Evolutionary conservation across 1,284 basidiomycete species (phyloP).

Genomic region (Inonotus hispidus): DNA sequence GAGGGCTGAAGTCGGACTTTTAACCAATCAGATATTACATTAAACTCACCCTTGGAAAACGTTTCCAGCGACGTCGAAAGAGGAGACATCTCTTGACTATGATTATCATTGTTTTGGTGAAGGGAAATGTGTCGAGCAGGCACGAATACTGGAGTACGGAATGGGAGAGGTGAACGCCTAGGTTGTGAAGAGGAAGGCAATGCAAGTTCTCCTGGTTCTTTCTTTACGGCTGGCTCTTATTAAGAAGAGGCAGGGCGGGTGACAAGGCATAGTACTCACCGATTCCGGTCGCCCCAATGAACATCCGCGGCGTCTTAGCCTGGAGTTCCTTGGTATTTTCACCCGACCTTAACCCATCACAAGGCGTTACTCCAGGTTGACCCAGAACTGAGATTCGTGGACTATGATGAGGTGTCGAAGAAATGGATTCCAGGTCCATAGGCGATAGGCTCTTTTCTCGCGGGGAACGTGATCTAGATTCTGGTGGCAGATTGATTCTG

Average conservation of each 20-base stretch:
- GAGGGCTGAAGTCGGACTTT: no score
- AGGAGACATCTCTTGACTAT: not conserved
- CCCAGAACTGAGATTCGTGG: not conserved
- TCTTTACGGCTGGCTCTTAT: not conserved
- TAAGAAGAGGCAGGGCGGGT: not conserved
- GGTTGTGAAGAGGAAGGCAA: not conserved
- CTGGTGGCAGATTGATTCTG: not conserved
- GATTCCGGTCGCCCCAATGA: not conserved
- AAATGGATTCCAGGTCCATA: slow-evolving; percentile 15
- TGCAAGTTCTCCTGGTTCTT: not conserved
- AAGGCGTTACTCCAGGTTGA: not conserved
- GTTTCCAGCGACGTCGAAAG: no score
- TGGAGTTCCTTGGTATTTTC: not conserved
- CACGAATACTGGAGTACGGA: slow-evolving; percentile 1
- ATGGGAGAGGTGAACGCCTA: not conserved
- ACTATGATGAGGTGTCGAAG: slow-evolving; percentile 8
- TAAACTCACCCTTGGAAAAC: no score
- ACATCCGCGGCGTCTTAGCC: not conserved
- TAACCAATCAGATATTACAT: no score
- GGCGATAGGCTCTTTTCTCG: slow-evolving; percentile 14
- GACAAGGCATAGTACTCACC: not conserved
- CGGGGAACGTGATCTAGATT: not conserved
- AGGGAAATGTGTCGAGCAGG: not conserved
- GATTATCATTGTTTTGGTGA: not conserved
- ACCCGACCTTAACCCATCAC: not conserved